phyloP scores from a whole-genome alignment of 768 basidiomycete genomes.

The Boletus rubropictus region DNA sequence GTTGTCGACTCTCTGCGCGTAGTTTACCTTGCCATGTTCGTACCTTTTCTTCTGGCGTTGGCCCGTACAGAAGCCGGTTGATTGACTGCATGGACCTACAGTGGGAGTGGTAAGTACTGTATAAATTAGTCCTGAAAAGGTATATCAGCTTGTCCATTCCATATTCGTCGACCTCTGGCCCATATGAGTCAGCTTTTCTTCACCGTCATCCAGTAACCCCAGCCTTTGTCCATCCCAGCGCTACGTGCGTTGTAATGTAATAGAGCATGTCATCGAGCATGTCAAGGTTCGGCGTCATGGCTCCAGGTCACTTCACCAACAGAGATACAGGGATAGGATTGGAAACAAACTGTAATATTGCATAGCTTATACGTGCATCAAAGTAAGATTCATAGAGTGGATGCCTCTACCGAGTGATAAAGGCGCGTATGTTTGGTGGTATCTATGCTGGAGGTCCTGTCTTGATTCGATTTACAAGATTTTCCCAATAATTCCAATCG shows the following conservation, averaged over 20 bases:
- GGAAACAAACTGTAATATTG: neutral
- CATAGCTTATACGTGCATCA: slow-evolving; percentile 9
- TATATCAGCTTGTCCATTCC: neutral
- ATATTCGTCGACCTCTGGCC: slow-evolving; percentile 3
- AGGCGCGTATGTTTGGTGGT: slow-evolving; percentile 1
- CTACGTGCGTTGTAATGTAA: no score
- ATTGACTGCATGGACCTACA: slow-evolving; percentile 65
- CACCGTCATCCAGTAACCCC: no score
- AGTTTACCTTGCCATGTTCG: slow-evolving; percentile 88
- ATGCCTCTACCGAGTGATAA: slow-evolving; percentile 4
- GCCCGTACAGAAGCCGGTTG: slow-evolving; percentile 93
- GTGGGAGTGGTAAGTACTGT: neutral
- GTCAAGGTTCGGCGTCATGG: no score
- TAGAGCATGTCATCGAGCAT: no score
- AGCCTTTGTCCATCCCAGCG: no score
- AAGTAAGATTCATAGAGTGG: slow-evolving; percentile 2
- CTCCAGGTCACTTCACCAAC: no score
- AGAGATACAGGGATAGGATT: no score
- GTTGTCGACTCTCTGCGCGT: slow-evolving; percentile 68
- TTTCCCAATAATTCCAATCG: slow-evolving; percentile 81
- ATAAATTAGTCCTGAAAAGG: slow-evolving; percentile 15
- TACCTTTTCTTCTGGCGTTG: slow-evolving; percentile 91
- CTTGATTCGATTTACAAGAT: slow-evolving; percentile 54
- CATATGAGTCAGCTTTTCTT: neutral
- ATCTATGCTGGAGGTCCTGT: slow-evolving; percentile 32